Percentiles rank a stretch among this genome's conserved stretches.
Conservation (phyloP, 2,329 filamentous ascomycete genomes). For the Zarea fungicola region DNA sequence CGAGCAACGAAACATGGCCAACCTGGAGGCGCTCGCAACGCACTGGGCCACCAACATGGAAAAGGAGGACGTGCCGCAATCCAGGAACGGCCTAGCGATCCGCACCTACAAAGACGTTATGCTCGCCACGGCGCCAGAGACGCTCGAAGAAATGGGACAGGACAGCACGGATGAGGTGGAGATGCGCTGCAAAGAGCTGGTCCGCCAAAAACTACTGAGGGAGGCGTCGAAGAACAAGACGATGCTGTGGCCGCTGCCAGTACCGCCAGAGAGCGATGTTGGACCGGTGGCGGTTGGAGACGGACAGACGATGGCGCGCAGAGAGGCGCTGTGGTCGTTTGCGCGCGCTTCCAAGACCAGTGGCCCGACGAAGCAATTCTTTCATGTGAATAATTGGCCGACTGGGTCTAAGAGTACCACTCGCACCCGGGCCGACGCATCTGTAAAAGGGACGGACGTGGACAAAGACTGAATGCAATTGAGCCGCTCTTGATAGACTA, state of each 20-base stretch:
- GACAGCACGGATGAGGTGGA: constrained; percentile 11
- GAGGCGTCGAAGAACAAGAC: constrained; percentile 39
- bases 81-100: constrained; percentile 15
- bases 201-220: constrained; percentile 36
- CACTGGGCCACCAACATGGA: constrained; percentile 17
- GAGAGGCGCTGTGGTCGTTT: constrained; percentile 29
- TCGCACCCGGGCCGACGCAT: no score
- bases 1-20: constrained; percentile 13
- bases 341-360: constrained; percentile 22
- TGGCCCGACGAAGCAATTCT: constrained; percentile 28
- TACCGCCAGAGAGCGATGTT: constrained; percentile 18
- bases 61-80: not conserved
- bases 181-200: constrained; percentile 17
- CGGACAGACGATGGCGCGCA: constrained; percentile 18
- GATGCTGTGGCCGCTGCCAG: constrained; percentile 36
- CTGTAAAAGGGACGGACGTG: no score
- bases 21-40: constrained; percentile 14
- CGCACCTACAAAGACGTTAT: constrained; percentile 26
- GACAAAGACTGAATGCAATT: no score
- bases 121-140: constrained; percentile 25
- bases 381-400: constrained; percentile 45
- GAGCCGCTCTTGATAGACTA: not conserved
- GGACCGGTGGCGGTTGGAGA: not conserved
- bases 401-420: constrained; percentile 17
- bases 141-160: constrained; percentile 10